Conservation (phyloP, 2,329 filamentous ascomycete genomes). For the Calonectria naviculata region DNA sequence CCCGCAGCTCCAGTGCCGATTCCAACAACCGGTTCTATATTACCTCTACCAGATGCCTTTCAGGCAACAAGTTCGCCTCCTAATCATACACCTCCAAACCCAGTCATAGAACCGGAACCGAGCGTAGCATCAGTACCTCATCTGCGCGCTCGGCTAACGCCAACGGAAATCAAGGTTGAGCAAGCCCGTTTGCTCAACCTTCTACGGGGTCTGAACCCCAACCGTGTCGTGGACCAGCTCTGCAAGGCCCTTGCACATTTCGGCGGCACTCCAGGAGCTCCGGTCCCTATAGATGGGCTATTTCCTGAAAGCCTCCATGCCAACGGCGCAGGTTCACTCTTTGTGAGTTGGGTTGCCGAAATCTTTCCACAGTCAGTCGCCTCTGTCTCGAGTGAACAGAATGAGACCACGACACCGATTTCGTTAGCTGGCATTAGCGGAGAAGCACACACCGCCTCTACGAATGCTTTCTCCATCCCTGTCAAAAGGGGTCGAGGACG, state of each 20-base stretch:
- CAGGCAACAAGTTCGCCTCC: not conserved
- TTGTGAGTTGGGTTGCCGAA: conserved; percentile 72
- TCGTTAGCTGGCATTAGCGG: conserved; percentile 5
- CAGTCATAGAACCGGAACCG: not conserved
- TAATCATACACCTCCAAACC: not conserved
- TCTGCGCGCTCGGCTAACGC: not conserved
- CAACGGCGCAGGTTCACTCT: conserved; percentile 67
- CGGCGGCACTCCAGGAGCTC: conserved; percentile 67
- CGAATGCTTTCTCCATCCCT: conserved; percentile 17
- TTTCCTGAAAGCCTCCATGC: conserved; percentile 67
- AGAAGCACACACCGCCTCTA: conserved; percentile 15
- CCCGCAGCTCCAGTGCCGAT: not conserved
- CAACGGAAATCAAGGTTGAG: conserved; percentile 66
- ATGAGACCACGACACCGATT: conserved; percentile 35
- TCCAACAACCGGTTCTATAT: not conserved
- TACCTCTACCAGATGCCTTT: not conserved
- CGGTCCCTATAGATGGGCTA: conserved; percentile 60
- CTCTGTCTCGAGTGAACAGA: not conserved
- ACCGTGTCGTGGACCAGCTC: conserved; percentile 69
- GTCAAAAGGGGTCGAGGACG: conserved; percentile 62
- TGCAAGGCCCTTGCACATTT: conserved; percentile 73
- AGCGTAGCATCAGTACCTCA: conserved; percentile 27
- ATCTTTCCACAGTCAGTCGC: conserved; percentile 64
- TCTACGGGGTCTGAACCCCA: conserved; percentile 65
- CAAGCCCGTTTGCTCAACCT: conserved; percentile 70